Percentiles rank a stretch among this genome's conserved stretches.
Conservation (phyloP, 768 basidiomycete genomes). For the Crucibulum laeve region DNA sequence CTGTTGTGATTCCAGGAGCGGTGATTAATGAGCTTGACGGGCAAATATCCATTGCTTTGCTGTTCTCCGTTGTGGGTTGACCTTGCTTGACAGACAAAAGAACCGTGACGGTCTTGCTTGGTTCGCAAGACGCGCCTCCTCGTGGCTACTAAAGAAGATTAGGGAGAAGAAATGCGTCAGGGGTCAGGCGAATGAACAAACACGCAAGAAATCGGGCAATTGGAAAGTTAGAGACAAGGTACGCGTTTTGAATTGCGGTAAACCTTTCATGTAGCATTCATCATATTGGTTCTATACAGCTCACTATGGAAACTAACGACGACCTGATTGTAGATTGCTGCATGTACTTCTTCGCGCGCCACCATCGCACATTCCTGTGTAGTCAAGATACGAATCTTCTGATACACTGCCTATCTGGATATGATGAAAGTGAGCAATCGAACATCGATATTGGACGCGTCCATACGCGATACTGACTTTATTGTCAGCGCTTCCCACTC, state of each 20-base stretch:
- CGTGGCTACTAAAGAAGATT: constrained; percentile 62
- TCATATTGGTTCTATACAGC: constrained; percentile 9
- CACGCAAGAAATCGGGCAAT: constrained; percentile 53
- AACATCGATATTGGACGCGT: no score
- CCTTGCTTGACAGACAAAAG: constrained; percentile 34
- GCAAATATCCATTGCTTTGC: constrained; percentile 26
- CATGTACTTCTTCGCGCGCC: constrained; percentile 51
- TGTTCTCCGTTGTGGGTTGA: neutral
- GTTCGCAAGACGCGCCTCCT: constrained; percentile 66
- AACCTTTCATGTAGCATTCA: no score
- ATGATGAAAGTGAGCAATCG: neutral
- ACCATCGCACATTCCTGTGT: constrained; percentile 52
- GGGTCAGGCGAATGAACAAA: constrained; percentile 61
- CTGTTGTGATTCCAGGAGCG: constrained; percentile 66
- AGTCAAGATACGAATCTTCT: constrained; percentile 65
- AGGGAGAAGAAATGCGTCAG: constrained; percentile 51
- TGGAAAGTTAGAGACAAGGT: constrained; percentile 58
- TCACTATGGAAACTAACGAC: constrained; percentile 50
- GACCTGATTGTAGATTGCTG: constrained; percentile 74
- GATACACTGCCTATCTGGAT: neutral
- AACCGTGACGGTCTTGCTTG: constrained; percentile 44
- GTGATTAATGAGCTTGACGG: constrained; percentile 78
- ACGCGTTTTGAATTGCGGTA: no score
- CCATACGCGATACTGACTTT: no score
- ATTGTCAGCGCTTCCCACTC: no score